phyloP scores from a whole-genome alignment of 2,329 filamentous ascomycete species.

The Fusarium graminum region DNA sequence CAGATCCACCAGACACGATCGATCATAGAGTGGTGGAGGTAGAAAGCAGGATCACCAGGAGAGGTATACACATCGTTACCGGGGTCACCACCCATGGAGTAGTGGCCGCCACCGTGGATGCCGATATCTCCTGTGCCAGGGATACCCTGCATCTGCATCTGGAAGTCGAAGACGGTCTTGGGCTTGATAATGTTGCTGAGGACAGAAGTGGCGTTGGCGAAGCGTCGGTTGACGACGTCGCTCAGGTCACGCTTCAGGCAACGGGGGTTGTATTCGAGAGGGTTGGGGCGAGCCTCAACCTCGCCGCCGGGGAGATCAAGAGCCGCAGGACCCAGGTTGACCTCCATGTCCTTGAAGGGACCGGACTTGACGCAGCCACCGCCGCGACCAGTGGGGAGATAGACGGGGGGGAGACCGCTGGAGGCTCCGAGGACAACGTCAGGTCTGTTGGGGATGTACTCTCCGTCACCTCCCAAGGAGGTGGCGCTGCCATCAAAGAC shows the following conservation, averaged over 20 bases:
- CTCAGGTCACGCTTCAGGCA: slow-evolving; percentile 57
- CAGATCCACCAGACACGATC: slow-evolving; percentile 50
- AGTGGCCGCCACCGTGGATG: slow-evolving; percentile 57
- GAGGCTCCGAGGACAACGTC: slow-evolving; percentile 47
- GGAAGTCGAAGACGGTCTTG: slow-evolving; percentile 57
- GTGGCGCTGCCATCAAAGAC: slow-evolving; percentile 64
- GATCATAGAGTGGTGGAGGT: slow-evolving; percentile 52
- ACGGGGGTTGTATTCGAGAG: slow-evolving; percentile 58
- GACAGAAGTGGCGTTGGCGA: slow-evolving; percentile 50
- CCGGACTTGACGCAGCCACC: slow-evolving; percentile 68
- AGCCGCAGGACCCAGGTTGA: slow-evolving; percentile 58
- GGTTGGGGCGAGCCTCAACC: slow-evolving; percentile 38
- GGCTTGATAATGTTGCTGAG: slow-evolving; percentile 55
- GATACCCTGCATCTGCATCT: slow-evolving; percentile 60
- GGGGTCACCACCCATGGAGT: slow-evolving; percentile 57
- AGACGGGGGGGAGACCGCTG: slow-evolving; percentile 45
- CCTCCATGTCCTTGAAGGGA: slow-evolving; percentile 60
- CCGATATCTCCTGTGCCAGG: slow-evolving; percentile 47
- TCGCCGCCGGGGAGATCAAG: slow-evolving; percentile 48
- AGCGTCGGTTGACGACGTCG: slow-evolving; percentile 43
- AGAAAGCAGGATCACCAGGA: slow-evolving; percentile 56
- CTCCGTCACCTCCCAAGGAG: slow-evolving; percentile 62
- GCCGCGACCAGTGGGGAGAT: slow-evolving; percentile 62
- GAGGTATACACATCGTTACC: slow-evolving; percentile 57
- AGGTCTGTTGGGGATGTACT: slow-evolving; percentile 40